Conservation (phyloP, 2,329 filamentous ascomycete genomes). For the Aschersonia sp. region DNA sequence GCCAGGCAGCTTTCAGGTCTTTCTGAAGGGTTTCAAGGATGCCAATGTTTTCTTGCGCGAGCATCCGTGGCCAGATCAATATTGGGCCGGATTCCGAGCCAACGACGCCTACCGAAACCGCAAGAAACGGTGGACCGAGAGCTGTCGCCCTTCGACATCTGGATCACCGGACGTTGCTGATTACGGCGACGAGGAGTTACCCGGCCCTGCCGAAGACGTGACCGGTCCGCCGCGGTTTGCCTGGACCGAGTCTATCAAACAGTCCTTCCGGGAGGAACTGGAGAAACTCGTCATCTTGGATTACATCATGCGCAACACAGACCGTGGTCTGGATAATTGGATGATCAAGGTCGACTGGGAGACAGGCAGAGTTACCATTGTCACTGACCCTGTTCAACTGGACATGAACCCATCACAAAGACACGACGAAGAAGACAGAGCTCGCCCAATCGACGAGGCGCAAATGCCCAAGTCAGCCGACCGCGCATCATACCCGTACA, state of each 20-base stretch:
- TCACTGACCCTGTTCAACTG: conserved; percentile 63
- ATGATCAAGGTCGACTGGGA: conserved; percentile 96
- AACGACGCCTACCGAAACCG: conserved; percentile 52
- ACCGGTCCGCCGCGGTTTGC: conserved; percentile 46
- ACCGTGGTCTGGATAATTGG: conserved; percentile 94
- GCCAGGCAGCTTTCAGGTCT: conserved; percentile 91
- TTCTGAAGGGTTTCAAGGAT: conserved; percentile 92
- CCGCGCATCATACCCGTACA: conserved; percentile 50
- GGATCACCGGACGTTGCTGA: conserved; percentile 45
- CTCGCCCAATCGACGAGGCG: conserved; percentile 44
- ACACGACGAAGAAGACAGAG: conserved; percentile 23
- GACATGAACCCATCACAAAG: conserved; percentile 35
- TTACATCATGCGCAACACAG: conserved; percentile 98
- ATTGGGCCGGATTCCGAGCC: conserved; percentile 53
- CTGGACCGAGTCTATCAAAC: conserved; percentile 81
- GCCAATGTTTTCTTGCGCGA: conserved; percentile 91
- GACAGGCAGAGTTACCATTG: conserved; percentile 68
- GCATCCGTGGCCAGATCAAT: conserved; percentile 92
- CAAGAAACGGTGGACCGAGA: conserved; percentile 65
- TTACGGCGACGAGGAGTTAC: conserved; percentile 45
- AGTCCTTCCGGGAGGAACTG: conserved; percentile 84
- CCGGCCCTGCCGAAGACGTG: conserved; percentile 29
- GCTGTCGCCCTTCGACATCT: conserved; percentile 51
- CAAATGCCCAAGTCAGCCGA: conserved; percentile 25
- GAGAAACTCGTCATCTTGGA: conserved; percentile 96